These are phyloP conservation scores for Alternaria viburni DNA, from an alignment of 2,329 filamentous ascomycete genomes.

Conservation along the genomic window DNA sequence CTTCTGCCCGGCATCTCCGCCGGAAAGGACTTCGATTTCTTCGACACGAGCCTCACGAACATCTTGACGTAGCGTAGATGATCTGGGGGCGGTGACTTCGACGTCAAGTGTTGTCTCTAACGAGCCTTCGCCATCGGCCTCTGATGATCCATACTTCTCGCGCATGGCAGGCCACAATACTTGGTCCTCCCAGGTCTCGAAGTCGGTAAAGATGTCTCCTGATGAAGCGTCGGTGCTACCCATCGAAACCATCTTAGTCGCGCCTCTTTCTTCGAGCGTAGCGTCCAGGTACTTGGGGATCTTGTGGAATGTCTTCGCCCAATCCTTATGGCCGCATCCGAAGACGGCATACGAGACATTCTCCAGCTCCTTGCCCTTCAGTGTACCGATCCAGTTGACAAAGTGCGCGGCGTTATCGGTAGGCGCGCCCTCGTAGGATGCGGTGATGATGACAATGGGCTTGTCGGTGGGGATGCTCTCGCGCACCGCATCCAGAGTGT, in stretches of 20 bases:
- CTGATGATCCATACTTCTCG: constrained; percentile 38
- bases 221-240: constrained; percentile 47
- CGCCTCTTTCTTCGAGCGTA: constrained; percentile 39
- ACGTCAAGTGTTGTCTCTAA: constrained; percentile 39
- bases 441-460: constrained; percentile 49
- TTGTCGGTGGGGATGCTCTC: constrained; percentile 44
- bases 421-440: constrained; percentile 53
- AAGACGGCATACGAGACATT: constrained; percentile 51
- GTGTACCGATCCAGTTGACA: constrained; percentile 46
- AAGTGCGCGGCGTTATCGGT: constrained; percentile 53
- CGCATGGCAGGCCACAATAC: constrained; percentile 46
- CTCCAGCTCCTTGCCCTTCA: constrained; percentile 37
- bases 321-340: constrained; percentile 52
- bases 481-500: constrained; percentile 44
- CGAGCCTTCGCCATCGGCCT: constrained; percentile 27
- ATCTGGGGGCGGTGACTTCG: constrained; percentile 42
- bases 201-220: constrained; percentile 51
- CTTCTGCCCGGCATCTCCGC: constrained; percentile 36
- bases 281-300: constrained; percentile 48
- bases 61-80: constrained; percentile 46
- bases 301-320: constrained; percentile 51
- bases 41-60: constrained; percentile 46
- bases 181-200: constrained; percentile 51
- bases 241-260: constrained; percentile 37
- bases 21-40: constrained; percentile 38